Conservation (phyloP, 2,329 filamentous ascomycete genomes). For the Trichoderma guizhouense region DNA sequence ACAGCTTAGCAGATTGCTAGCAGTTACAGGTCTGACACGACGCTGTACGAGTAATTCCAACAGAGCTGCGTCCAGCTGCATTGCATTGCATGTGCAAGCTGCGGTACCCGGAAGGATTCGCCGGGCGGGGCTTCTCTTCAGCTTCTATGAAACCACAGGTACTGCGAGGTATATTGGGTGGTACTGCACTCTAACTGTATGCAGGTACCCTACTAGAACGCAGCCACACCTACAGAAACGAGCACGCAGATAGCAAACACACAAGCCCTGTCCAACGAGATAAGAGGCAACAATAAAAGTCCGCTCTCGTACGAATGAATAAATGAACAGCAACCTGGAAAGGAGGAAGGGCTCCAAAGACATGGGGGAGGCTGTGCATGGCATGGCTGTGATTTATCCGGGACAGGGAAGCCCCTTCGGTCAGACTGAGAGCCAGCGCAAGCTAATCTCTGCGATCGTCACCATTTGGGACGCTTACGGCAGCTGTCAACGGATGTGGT, state of each 20-base stretch:
- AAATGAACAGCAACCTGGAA: not conserved
- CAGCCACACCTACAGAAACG: not conserved
- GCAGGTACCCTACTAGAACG: not conserved
- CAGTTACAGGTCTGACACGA: not conserved
- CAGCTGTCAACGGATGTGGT: not conserved
- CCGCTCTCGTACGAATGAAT: not conserved
- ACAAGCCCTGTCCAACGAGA: not conserved
- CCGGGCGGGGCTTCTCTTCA: not conserved
- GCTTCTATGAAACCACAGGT: not conserved
- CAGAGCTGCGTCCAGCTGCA: not conserved
- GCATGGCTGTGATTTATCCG: not conserved
- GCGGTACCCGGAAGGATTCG: not conserved
- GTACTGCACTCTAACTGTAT: not conserved
- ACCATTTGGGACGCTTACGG: not conserved
- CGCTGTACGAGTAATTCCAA: not conserved
- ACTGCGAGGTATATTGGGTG: not conserved
- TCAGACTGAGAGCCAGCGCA: not conserved
- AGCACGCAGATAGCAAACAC: not conserved
- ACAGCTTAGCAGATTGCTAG: not conserved
- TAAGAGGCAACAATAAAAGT: not conserved
- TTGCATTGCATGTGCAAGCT: not conserved
- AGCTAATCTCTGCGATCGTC: not conserved
- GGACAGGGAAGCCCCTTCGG: not conserved
- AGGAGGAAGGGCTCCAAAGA: not conserved
- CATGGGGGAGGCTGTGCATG: not conserved